phyloP scores from a whole-genome alignment of 2,329 filamentous ascomycete genomes.

The Pseudogymnoascus sp. region DNA sequence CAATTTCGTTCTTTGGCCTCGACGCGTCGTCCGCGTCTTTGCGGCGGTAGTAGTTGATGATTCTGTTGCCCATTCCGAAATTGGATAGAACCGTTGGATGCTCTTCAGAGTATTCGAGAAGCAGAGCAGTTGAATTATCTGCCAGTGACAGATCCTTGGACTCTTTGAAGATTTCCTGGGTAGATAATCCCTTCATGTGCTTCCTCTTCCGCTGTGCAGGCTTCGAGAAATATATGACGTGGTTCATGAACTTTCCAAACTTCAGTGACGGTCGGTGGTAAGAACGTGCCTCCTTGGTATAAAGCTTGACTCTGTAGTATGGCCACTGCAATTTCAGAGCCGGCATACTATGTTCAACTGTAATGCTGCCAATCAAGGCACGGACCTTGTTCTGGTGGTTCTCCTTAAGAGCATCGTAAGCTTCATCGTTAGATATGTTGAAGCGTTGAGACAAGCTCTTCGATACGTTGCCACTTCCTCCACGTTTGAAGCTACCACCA shows the following conservation, averaged over 20 bases:
- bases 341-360: conserved; percentile 91
- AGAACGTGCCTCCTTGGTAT: conserved; percentile 64
- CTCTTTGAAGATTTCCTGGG: conserved; percentile 69
- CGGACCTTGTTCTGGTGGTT: conserved; percentile 95
- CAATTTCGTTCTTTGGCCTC: conserved; percentile 59
- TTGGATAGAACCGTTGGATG: conserved; percentile 87
- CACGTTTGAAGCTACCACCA: conserved; percentile 53
- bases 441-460: conserved; percentile 75
- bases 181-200: conserved; percentile 70
- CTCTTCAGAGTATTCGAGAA: conserved; percentile 95
- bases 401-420: conserved; percentile 91
- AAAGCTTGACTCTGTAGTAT: conserved; percentile 85
- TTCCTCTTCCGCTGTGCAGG: conserved; percentile 73
- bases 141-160: conserved; percentile 79
- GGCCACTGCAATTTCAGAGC: conserved; percentile 89
- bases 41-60: conserved; percentile 94
- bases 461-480: conserved; percentile 62
- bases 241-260: conserved; percentile 61
- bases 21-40: conserved; percentile 57
- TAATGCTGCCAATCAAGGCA: conserved; percentile 81
- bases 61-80: conserved; percentile 92
- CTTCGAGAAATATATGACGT: conserved; percentile 66
- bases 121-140: conserved; percentile 80
- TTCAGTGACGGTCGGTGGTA: conserved; percentile 78
- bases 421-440: conserved; percentile 93